Evolutionary conservation across 2,329 filamentous ascomycete species (phyloP), one percentile per base, ranked within the genome.

Genomic region (Xylaria sp.): DNA sequence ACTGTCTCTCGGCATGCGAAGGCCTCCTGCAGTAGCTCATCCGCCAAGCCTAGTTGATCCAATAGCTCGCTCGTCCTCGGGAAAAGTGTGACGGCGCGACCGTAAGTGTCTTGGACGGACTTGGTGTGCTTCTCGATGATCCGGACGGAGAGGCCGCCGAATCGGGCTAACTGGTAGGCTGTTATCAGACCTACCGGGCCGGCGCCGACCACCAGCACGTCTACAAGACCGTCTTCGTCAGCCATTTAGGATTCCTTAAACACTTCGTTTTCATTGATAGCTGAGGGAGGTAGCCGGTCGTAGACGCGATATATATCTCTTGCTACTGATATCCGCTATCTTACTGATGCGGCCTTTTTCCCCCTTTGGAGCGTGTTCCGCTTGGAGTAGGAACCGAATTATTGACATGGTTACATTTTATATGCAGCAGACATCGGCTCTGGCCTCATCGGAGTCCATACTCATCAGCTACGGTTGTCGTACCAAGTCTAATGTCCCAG

Each of bases 31-130:
- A 84, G 79, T 43, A 87, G 80, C 8, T 81, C 77, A 30, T 86
- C 83, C 1, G 81, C 80, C 8, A 87, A 79, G 28, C 80, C 82
- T 1, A 87, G 78, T 67, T 86, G 84, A 61, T 86, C 83, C 0
- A 88, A 80, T 75, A 86, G 82, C 74, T 87, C 85, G 48, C 78
- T 79, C 6, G 82, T 83, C 0, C 85, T 79, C 1, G 85, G 83
- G 66, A 83, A 87, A 2, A 87, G 81, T 0, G 85, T 85, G 66
- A 86, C 85, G 13, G 85, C 85, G 8, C 85, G 81, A 18, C 85
- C 85, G 74, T 84, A 86, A n/a, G 81, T 60, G 41, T 70, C 67
- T 59, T 70, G 84, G 1, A 79, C 76, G 0, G 81, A 81, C 71
- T 86, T 86, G 36, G 79, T 74, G 53, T 85, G 73, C 66, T 84